Evolutionary conservation across 1,139 yeast genomes (phyloP).

Genomic region (Yamadazyma siamensis): DNA sequence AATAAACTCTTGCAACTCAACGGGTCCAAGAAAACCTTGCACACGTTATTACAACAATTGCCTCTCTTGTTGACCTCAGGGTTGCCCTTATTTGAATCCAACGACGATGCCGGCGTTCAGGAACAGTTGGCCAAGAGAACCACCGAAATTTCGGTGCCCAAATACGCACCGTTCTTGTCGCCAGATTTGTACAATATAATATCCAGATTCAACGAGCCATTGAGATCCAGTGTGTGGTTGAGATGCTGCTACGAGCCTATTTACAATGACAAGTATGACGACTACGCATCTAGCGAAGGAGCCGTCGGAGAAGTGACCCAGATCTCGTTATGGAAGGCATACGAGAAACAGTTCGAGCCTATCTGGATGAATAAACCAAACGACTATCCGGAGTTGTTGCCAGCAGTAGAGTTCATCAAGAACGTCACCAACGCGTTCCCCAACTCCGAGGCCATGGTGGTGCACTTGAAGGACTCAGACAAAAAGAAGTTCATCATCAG

Average conservation of each 20-base stretch:
- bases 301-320: slow-evolving; percentile 83
- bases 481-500: slow-evolving; percentile 81
- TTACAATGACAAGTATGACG: slow-evolving; percentile 18
- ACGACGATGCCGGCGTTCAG: slow-evolving; percentile 21
- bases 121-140: slow-evolving; percentile 33
- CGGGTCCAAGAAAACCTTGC: slow-evolving; percentile 34
- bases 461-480: slow-evolving; percentile 49
- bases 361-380: slow-evolving; percentile 33
- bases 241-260: slow-evolving; percentile 82
- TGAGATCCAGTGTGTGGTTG: slow-evolving; percentile 93
- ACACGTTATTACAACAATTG: slow-evolving; percentile 51
- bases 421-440: slow-evolving; percentile 90
- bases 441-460: slow-evolving; percentile 92
- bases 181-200: slow-evolving; percentile 59
- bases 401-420: slow-evolving; percentile 95
- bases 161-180: slow-evolving; percentile 57
- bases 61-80: slow-evolving; percentile 56
- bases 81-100: slow-evolving; percentile 18
- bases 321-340: slow-evolving; percentile 92
- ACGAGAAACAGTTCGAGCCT: slow-evolving; percentile 74
- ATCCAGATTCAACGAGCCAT: slow-evolving; percentile 73
- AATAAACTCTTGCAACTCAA: slow-evolving; percentile 29
- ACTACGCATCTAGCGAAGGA: slow-evolving; percentile 16
- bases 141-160: slow-evolving; percentile 47
- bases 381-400: slow-evolving; percentile 61